Evolutionary conservation across 495 filamentous ascomycete species (phyloP), one percentile per base, ranked within the genome.

Genomic region (Penicillium steckii): DNA sequence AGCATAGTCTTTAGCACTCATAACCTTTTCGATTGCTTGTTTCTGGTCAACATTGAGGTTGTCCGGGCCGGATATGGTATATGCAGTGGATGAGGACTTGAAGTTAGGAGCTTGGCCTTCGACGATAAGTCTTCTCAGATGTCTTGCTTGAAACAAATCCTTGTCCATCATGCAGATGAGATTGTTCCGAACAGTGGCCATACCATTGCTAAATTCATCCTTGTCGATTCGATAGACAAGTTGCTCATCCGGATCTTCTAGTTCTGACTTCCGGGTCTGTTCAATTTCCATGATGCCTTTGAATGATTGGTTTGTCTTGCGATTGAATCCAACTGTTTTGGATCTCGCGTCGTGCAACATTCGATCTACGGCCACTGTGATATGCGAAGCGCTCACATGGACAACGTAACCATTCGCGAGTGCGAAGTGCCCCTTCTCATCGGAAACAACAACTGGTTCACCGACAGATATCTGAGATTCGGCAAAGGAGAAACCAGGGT

Each of bases 121-220:
- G 8, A 97, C 79, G 33, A 97, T 87, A 21, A 97, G 73, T 24
- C 78, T 79, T 40, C 94, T 83, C 41, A 96, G 80, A 56, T 89
- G 77, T 13, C 76, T 77, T n/a, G 87, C 86, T 45, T 87, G 83
- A 64, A 83, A 87, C 12, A 83, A 67, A 33, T 85, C 84, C 54
- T 90, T 84, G 32, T 90, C 84, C 91, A 98, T 96, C 59, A 95
- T 77, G 59, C 91, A 86, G 27, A 98, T 78, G 0, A 98, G 81
- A 57, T 97, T 98, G 65, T 94, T 95, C 42, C 94, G 87, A 33
- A 96, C 88, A 41, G 84, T 87, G 15, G 94, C 91, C 91, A 98
- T 95, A 50, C 94, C 94, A 54, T 93, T 97, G 70, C 89, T 95
- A 69, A 97, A 97, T 64, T 97, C 94, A 59, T 97, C 94, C 68